Evolutionary conservation across 1,284 basidiomycete species (phyloP).

Genomic region (Chalciporus sp.): DNA sequence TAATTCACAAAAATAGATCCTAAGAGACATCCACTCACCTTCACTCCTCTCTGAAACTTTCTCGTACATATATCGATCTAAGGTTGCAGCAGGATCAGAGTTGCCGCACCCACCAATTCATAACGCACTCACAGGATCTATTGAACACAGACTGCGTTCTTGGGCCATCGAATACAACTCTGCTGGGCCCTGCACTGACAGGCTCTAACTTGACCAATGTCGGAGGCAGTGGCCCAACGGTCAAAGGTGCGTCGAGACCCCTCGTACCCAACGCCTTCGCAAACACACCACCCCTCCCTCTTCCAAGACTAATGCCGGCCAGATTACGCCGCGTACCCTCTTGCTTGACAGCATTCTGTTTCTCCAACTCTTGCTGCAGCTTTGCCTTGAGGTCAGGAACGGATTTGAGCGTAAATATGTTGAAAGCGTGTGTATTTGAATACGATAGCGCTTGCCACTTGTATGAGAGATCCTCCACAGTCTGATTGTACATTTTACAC

Average conservation of each 20-base stretch:
- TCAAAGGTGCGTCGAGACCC: conserved; percentile 17
- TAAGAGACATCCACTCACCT: conserved; percentile 46
- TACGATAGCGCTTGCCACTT: conserved; percentile 68
- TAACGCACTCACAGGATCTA: conserved; percentile 54
- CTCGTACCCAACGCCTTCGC: background rate
- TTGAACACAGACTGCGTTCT: conserved; percentile 42
- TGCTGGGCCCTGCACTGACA: conserved; percentile 39
- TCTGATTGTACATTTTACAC: conserved; percentile 64
- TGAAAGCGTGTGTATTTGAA: conserved; percentile 41
- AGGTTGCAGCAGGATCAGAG: conserved; percentile 6
- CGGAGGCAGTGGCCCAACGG: conserved; percentile 19
- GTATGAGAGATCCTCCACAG: conserved; percentile 60
- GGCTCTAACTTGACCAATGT: conserved; percentile 21
- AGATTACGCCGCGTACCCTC: conserved; percentile 21
- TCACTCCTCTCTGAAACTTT: conserved; percentile 81
- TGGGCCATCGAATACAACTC: conserved; percentile 50
- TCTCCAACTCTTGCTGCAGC: conserved; percentile 54
- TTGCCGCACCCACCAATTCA: background rate
- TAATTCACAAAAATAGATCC: background rate
- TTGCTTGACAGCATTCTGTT: conserved; percentile 43
- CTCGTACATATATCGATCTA: conserved; percentile 94
- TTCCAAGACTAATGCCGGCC: background rate
- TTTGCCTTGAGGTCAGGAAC: conserved; percentile 54
- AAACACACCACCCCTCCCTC: conserved; percentile 1
- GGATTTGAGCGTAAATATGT: conserved; percentile 53